A percentile compares a stretch with the other conserved stretches of the same genome.
phyloP scores from a whole-genome alignment of 1,284 basidiomycete species.

The Rhodotorula mucilaginosa region DNA sequence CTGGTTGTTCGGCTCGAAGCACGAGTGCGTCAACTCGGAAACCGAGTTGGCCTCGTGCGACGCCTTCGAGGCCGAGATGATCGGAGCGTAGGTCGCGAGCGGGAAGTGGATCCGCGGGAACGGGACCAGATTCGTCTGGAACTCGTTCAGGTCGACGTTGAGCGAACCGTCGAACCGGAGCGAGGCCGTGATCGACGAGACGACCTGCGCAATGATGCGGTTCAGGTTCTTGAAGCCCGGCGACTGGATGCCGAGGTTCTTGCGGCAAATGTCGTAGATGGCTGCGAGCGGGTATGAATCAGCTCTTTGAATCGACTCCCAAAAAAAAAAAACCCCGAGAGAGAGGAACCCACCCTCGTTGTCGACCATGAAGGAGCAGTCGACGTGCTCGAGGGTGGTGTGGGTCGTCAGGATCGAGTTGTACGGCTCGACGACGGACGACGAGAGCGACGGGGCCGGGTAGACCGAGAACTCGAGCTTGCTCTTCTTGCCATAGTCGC shows the following conservation, averaged over 20 bases:
- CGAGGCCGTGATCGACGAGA: constrained; percentile 95
- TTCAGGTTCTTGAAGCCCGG: constrained; percentile 96
- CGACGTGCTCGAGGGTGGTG: constrained; percentile 97
- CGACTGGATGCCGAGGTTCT: constrained; percentile 78
- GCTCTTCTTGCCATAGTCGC: constrained; percentile 98
- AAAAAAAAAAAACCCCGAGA: no score
- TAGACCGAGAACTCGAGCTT: constrained; percentile 95
- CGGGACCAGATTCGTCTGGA: constrained; percentile 61
- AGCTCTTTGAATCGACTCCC: no score
- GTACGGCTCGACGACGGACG: constrained; percentile 98
- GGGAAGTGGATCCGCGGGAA: constrained; percentile 91
- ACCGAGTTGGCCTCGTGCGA: constrained; percentile 97
- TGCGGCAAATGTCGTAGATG: constrained; percentile 99
- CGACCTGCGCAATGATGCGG: constrained; percentile 94
- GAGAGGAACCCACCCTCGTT: constrained; percentile 60
- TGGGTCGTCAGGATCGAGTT: constrained; percentile 99
- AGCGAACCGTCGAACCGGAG: constrained; percentile 96
- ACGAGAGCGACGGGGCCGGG: constrained; percentile 58
- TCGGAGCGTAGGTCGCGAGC: constrained; percentile 90
- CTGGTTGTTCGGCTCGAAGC: constrained; percentile 96
- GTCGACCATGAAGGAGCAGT: constrained; percentile 99
- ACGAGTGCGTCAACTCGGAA: constrained; percentile 96
- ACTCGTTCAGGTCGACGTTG: constrained; percentile 97
- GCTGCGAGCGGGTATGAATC: constrained; percentile 42
- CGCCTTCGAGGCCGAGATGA: constrained; percentile 76